A percentile compares a stretch with the other conserved stretches of the same genome.
phyloP scores from a whole-genome alignment of 768 basidiomycete species.

The Mycena galopus region DNA sequence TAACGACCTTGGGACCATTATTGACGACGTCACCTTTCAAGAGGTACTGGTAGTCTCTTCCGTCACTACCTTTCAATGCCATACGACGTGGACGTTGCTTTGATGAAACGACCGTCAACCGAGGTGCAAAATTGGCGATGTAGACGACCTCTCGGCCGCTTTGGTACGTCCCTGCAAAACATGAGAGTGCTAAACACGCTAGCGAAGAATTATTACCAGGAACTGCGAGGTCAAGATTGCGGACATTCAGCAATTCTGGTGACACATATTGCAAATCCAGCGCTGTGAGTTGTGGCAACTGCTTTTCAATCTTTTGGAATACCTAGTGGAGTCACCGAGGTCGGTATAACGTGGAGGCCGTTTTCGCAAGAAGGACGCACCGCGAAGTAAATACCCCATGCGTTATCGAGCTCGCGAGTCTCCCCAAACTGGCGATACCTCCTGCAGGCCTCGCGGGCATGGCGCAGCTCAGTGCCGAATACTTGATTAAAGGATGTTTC shows the following conservation, averaged over 20 bases:
- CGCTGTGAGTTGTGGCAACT: slow-evolving; percentile 90
- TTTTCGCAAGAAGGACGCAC: slow-evolving; percentile 57
- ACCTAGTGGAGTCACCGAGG: slow-evolving; percentile 62
- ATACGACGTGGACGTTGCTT: slow-evolving; percentile 96
- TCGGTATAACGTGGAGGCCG: background rate
- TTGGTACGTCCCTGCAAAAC: slow-evolving; percentile 84
- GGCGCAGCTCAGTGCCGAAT: slow-evolving; percentile 91
- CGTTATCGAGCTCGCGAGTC: slow-evolving; percentile 90
- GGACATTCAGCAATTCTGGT: slow-evolving; percentile 89
- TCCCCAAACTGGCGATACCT: slow-evolving; percentile 91
- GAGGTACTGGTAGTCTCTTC: slow-evolving; percentile 90
- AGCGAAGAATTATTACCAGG: slow-evolving; percentile 70
- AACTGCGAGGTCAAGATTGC: slow-evolving; percentile 93
- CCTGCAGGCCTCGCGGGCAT: slow-evolving; percentile 92
- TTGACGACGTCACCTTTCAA: slow-evolving; percentile 77
- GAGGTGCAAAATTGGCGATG: slow-evolving; percentile 88
- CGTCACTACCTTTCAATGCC: slow-evolving; percentile 90
- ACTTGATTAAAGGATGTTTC: slow-evolving; percentile 96
- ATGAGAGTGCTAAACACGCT: background rate
- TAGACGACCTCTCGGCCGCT: slow-evolving; percentile 86
- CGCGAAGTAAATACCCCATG: slow-evolving; percentile 99
- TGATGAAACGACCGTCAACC: slow-evolving; percentile 92
- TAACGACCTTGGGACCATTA: background rate
- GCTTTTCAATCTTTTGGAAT: slow-evolving; percentile 97
- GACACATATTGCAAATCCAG: slow-evolving; percentile 98